Conservation (phyloP, 2,329 filamentous ascomycete species). For the Arthrinium puccinioides region DNA sequence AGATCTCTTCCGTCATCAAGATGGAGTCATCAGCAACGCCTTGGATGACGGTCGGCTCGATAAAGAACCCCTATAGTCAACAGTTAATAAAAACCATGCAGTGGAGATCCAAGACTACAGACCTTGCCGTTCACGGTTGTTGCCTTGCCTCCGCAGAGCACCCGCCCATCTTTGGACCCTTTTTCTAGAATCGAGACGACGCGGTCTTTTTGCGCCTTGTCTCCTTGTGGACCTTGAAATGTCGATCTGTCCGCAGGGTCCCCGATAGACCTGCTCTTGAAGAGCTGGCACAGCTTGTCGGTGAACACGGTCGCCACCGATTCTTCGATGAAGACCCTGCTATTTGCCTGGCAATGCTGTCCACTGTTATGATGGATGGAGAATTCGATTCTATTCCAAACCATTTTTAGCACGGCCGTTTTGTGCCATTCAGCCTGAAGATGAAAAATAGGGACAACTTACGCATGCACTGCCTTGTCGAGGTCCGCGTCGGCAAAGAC, state of each 20-base stretch:
- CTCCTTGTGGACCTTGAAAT: too few species aligned
- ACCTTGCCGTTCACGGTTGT: constrained; percentile 14
- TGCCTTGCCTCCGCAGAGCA: constrained; percentile 46
- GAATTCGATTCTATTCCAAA: too few species aligned
- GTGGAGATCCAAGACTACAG: too few species aligned
- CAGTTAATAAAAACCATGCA: too few species aligned
- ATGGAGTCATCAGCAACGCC: constrained; percentile 31
- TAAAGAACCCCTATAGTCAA: too few species aligned
- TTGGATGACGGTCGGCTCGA: constrained; percentile 38
- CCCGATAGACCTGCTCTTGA: constrained; percentile 55
- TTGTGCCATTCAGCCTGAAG: too few species aligned
- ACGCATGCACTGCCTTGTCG: constrained; percentile 58
- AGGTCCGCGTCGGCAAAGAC: constrained; percentile 61
- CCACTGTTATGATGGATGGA: too few species aligned
- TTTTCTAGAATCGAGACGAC: too few species aligned
- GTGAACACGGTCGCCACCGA: constrained; percentile 45
- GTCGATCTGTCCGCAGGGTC: too few species aligned
- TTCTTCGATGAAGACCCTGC: constrained; percentile 57
- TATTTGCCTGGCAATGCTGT: constrained; percentile 59
- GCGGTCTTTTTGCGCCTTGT: too few species aligned
- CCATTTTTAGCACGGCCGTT: too few species aligned
- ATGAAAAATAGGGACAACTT: too few species aligned
- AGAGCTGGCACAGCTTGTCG: constrained; percentile 55
- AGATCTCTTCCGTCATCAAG: constrained; percentile 39
- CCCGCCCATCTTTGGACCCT: constrained; percentile 57